Evolutionary conservation across 2,329 filamentous ascomycete species (phyloP).

Genomic region (Acrocalymma vagum): DNA sequence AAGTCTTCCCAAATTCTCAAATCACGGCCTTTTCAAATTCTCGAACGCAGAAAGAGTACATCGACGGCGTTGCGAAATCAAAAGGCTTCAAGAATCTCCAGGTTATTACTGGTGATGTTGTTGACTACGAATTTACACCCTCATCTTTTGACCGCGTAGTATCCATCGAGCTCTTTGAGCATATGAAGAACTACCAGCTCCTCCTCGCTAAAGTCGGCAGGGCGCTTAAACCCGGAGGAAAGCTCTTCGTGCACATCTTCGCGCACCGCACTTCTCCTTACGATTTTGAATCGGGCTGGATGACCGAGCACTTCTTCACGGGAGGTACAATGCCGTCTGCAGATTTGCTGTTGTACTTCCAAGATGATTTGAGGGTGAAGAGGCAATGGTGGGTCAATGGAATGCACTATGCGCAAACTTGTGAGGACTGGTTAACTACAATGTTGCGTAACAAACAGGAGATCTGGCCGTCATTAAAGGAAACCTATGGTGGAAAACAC

Average conservation of each 20-base stretch:
- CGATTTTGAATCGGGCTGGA: slow-evolving; percentile 77
- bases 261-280: slow-evolving; percentile 71
- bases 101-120: slow-evolving; percentile 73
- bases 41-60: slow-evolving; percentile 72
- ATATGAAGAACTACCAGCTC: slow-evolving; percentile 79
- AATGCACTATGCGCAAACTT: slow-evolving; percentile 73
- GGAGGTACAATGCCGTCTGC: slow-evolving; percentile 76
- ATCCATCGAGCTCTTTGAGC: slow-evolving; percentile 76
- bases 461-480: slow-evolving; percentile 70
- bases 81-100: slow-evolving; percentile 68
- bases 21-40: slow-evolving; percentile 77
- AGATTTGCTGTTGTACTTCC: slow-evolving; percentile 73
- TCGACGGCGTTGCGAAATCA: slow-evolving; percentile 65
- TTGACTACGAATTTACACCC: slow-evolving; percentile 69
- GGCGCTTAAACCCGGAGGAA: slow-evolving; percentile 68
- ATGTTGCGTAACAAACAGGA: slow-evolving; percentile 67
- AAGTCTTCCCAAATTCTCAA: slow-evolving; percentile 67
- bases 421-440: slow-evolving; percentile 72
- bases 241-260: slow-evolving; percentile 76
- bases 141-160: slow-evolving; percentile 70
- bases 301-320: slow-evolving; percentile 77
- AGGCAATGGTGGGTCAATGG: slow-evolving; percentile 77
- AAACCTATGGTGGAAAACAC: slow-evolving; percentile 71
- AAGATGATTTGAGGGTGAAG: slow-evolving; percentile 66
- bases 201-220: slow-evolving; percentile 70